Conservation (phyloP, 306 rosid species). For the Mimosa bimucronata region DNA sequence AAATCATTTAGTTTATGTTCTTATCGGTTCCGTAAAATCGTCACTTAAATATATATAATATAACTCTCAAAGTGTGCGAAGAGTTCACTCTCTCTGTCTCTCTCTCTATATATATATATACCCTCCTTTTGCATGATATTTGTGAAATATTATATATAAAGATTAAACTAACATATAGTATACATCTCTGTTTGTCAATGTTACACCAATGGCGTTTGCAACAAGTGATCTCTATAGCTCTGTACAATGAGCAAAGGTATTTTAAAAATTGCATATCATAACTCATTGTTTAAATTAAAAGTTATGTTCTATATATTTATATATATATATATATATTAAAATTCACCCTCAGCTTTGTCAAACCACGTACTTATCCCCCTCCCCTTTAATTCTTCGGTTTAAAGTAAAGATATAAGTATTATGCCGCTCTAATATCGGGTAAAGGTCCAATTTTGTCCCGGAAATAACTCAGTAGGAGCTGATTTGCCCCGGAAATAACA, state of each 20-base stretch:
- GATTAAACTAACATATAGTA: neutral
- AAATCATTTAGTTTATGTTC: conserved; percentile 30
- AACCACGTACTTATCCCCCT: neutral
- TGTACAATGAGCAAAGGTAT: neutral
- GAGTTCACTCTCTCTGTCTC: conserved; percentile 29
- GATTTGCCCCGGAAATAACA: too few relatives aligned
- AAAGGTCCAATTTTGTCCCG: too few relatives aligned
- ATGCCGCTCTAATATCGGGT: neutral
- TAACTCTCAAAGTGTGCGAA: conserved; percentile 36
- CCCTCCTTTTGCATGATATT: conserved; percentile 34
- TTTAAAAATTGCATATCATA: neutral
- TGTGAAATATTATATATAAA: conserved; percentile 22
- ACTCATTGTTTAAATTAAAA: neutral
- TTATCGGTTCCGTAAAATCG: conserved; percentile 33
- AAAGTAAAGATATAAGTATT: neutral
- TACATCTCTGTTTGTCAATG: neutral
- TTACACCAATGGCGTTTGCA: neutral
- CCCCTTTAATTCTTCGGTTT: neutral
- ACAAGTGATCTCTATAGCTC: neutral
- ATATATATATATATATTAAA: neutral
- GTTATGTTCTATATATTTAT: too few relatives aligned
- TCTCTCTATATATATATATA: too few relatives aligned
- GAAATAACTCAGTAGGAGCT: too few relatives aligned
- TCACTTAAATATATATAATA: neutral
- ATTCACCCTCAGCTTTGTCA: neutral